Conservation (phyloP, 1,139 yeast genomes). For the Kazachstania sp. region DNA sequence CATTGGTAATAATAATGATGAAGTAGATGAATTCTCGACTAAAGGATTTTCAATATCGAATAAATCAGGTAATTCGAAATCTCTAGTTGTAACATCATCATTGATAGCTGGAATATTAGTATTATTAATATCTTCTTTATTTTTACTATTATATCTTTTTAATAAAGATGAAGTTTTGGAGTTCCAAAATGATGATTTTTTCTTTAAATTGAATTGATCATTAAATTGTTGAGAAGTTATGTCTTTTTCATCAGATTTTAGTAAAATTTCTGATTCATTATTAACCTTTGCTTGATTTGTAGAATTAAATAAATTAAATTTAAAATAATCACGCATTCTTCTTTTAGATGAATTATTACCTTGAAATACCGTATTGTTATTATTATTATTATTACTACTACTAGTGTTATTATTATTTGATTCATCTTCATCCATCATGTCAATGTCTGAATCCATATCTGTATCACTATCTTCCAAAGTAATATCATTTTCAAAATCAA, state of each 20-base stretch:
- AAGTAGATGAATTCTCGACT: not conserved
- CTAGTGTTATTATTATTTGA: no score
- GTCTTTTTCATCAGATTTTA: not conserved
- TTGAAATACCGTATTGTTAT: not conserved
- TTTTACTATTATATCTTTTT: slow-evolving; percentile 1
- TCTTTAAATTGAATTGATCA: not conserved
- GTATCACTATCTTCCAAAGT: not conserved
- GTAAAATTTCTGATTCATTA: not conserved
- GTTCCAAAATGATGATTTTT: slow-evolving; percentile 6
- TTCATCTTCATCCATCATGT: no score
- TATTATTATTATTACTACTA: not conserved
- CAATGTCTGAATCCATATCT: not conserved
- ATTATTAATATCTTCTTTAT: not conserved
- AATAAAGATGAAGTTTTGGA: slow-evolving; percentile 2
- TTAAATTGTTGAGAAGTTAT: not conserved
- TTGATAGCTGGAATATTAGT: not conserved
- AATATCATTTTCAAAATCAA: slow-evolving; percentile 1
- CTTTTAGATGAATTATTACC: not conserved
- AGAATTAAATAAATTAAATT: slow-evolving; percentile 6
- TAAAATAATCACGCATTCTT: slow-evolving; percentile 7
- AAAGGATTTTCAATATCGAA: not conserved
- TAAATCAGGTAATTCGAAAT: not conserved
- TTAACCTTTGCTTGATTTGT: not conserved
- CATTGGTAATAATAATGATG: not conserved
- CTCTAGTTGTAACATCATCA: not conserved